Percentiles rank a stretch among this genome's conserved stretches.
Evolutionary conservation across 2,329 filamentous ascomycete genomes (phyloP).

Genomic region (Beauveria sp.): DNA sequence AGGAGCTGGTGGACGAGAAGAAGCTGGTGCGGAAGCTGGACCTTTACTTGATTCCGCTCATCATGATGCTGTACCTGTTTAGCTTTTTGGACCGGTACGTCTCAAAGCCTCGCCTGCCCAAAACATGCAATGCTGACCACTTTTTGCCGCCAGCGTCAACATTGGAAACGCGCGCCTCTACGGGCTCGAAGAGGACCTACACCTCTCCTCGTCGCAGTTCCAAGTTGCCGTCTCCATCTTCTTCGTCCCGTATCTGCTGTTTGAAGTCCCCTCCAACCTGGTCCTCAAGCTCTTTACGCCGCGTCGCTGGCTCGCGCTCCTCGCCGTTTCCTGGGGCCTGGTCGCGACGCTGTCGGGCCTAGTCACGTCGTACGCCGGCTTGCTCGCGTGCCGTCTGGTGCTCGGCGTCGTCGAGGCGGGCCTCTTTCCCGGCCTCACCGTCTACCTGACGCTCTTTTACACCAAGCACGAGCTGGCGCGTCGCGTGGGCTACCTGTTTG

Average conservation of each 20-base stretch:
- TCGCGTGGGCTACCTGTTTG: slow-evolving; percentile 66
- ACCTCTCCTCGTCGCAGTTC: slow-evolving; percentile 55
- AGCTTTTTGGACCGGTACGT: slow-evolving; percentile 65
- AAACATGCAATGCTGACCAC: background rate
- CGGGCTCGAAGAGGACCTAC: slow-evolving; percentile 54
- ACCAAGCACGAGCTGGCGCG: slow-evolving; percentile 65
- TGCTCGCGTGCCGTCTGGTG: slow-evolving; percentile 62
- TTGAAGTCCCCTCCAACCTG: slow-evolving; percentile 60
- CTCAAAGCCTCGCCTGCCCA: no score
- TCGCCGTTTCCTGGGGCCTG: slow-evolving; percentile 58
- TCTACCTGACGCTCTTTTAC: slow-evolving; percentile 72
- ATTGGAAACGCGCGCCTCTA: slow-evolving; percentile 67
- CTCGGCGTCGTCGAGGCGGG: slow-evolving; percentile 64
- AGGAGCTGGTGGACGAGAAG: slow-evolving; percentile 32
- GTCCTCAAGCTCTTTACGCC: slow-evolving; percentile 57
- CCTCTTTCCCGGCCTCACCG: slow-evolving; percentile 59
- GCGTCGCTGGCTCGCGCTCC: slow-evolving; percentile 56
- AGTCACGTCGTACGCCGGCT: slow-evolving; percentile 53
- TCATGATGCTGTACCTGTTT: slow-evolving; percentile 65
- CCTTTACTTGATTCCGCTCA: slow-evolving; percentile 53
- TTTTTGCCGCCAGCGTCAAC: slow-evolving; percentile 44
- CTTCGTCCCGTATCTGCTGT: slow-evolving; percentile 56
- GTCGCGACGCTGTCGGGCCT: slow-evolving; percentile 65
- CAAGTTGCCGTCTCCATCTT: slow-evolving; percentile 60
- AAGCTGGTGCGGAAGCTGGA: slow-evolving; percentile 60